Conservation (phyloP, 805 yeast genomes). For the Schwanniomyces polymorphus region DNA sequence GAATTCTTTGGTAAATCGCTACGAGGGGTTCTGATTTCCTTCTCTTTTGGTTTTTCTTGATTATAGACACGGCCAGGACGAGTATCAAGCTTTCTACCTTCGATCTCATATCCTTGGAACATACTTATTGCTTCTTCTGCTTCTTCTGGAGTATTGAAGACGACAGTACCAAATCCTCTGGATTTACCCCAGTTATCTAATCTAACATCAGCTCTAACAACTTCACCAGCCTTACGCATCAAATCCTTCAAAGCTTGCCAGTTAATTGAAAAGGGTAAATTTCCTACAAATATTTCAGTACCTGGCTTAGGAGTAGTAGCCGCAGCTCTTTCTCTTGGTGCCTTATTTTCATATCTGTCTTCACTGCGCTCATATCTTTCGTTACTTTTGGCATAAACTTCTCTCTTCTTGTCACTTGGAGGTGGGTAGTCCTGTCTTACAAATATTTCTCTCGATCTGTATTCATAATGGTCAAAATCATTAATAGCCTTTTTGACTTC, state of each 20-base stretch:
- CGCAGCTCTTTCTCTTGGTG: constrained; percentile 3
- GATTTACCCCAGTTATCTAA: constrained; percentile 70
- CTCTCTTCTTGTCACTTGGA: constrained; percentile 45
- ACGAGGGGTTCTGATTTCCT: constrained; percentile 11
- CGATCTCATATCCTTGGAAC: constrained; percentile 67
- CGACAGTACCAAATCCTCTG: constrained; percentile 83
- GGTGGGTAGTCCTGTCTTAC: constrained; percentile 92
- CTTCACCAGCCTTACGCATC: constrained; percentile 73
- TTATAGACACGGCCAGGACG: constrained; percentile 55
- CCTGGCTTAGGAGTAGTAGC: constrained; percentile 32
- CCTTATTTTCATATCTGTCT: constrained; percentile 18
- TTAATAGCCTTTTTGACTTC: constrained; percentile 73
- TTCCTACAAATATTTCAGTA: constrained; percentile 71
- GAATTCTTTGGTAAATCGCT: constrained; percentile 32
- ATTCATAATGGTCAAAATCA: constrained; percentile 61
- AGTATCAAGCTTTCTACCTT: constrained; percentile 78
- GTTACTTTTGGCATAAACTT: constrained; percentile 15
- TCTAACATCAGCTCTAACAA: constrained; percentile 80
- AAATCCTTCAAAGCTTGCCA: constrained; percentile 88
- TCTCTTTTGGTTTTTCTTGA: constrained; percentile 5
- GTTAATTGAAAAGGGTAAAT: constrained; percentile 75
- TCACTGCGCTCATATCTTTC: constrained; percentile 22
- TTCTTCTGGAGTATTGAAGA: constrained; percentile 62
- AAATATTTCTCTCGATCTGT: constrained; percentile 76
- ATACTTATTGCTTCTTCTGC: constrained; percentile 70